phyloP scores from a whole-genome alignment of 257 asterid species.

The Nicotiana undulata region DNA sequence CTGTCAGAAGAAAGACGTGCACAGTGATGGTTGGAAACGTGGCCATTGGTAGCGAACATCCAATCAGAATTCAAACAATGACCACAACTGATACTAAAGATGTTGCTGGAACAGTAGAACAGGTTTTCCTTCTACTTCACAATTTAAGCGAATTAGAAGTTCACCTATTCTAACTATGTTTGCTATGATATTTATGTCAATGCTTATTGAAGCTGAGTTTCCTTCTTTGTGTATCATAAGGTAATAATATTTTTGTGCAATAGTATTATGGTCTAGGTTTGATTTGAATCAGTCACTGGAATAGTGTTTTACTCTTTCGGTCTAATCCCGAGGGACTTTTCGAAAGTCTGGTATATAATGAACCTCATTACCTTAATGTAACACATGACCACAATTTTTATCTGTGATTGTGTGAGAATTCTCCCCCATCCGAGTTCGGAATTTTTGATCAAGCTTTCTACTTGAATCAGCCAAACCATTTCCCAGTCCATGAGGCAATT shows the following conservation, averaged over 20 bases:
- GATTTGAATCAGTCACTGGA: no score
- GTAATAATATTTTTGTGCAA: no score
- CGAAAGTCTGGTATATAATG: not conserved
- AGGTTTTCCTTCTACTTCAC: constrained; percentile 40
- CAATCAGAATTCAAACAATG: constrained; percentile 95
- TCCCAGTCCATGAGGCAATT: not conserved
- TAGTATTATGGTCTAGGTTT: not conserved
- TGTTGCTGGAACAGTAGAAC: constrained; percentile 88
- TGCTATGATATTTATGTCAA: not conserved
- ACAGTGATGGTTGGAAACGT: constrained; percentile 99
- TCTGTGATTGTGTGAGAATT: no score
- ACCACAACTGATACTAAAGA: constrained; percentile 99
- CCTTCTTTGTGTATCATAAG: no score
- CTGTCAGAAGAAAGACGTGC: constrained; percentile 80
- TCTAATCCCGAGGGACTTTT: not conserved
- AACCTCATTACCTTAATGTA: not conserved
- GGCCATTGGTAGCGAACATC: constrained; percentile 94
- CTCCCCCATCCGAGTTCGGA: not conserved
- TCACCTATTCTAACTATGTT: not conserved
- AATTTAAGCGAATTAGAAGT: not conserved
- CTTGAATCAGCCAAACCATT: not conserved
- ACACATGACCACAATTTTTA: no score
- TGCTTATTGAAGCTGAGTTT: no score
- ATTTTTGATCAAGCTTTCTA: not conserved
- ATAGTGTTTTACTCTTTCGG: not conserved